Evolutionary conservation across 208 protist genomes (phyloP).

Genomic region (Acanthamoeba healyi): DNA sequence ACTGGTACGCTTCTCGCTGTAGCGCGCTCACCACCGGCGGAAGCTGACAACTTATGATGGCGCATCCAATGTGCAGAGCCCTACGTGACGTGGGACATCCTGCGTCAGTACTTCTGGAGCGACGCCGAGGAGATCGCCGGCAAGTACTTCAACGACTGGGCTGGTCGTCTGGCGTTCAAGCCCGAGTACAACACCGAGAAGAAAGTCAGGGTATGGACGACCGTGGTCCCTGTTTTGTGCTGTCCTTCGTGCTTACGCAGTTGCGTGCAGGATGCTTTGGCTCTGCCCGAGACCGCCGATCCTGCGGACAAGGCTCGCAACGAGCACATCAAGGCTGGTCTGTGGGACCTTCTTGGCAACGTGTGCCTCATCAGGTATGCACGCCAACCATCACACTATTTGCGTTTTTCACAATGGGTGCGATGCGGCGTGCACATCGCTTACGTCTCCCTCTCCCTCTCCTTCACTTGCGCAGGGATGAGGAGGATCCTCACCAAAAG

Average conservation of each 20-base stretch:
- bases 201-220: conserved; percentile 22
- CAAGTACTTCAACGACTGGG: conserved; percentile 76
- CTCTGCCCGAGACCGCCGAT: conserved; percentile 33
- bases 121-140: conserved; percentile 63
- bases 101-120: conserved; percentile 78
- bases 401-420: background rate
- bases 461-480: conserved; percentile 19
- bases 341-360: conserved; percentile 78
- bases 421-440: background rate
- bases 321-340: conserved; percentile 27
- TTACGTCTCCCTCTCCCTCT: background rate
- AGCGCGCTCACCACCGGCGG: too few species aligned
- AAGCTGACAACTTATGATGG: background rate
- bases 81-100: conserved; percentile 82
- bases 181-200: conserved; percentile 83
- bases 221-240: background rate
- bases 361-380: conserved; percentile 79
- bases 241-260: background rate
- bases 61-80: conserved; percentile 73
- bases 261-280: conserved; percentile 59
- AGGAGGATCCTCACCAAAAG: conserved; percentile 74
- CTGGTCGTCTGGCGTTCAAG: conserved; percentile 74
- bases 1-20: conserved; percentile 62
- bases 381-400: background rate
- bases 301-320: background rate